Evolutionary conservation across 768 basidiomycete genomes (phyloP).

Genomic region (Boletus pseudopeckii): DNA sequence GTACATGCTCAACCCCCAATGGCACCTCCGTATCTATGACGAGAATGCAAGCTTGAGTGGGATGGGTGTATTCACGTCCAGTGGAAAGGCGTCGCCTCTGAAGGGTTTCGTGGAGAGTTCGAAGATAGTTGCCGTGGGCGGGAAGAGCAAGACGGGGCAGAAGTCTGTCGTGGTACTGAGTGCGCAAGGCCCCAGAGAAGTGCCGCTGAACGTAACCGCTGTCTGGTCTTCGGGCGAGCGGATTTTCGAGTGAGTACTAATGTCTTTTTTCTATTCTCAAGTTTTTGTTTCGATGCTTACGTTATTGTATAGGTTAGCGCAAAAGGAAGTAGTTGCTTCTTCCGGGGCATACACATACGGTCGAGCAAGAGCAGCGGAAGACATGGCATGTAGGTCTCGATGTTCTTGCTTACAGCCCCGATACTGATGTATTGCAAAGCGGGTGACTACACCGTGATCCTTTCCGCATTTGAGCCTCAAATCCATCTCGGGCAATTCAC

Average conservation of each 20-base stretch:
- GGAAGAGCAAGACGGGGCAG: not conserved
- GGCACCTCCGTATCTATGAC: conserved; percentile 58
- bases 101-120: not conserved
- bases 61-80: not conserved
- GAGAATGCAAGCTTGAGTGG: conserved; percentile 12
- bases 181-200: conserved; percentile 56
- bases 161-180: conserved; percentile 45
- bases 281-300: not conserved
- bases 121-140: conserved; percentile 4
- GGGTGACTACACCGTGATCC: conserved; percentile 79
- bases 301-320: conserved; percentile 40
- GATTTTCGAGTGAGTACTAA: conserved; percentile 61
- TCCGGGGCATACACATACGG: conserved; percentile 86
- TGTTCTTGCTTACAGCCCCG: not conserved
- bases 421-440: conserved; percentile 18
- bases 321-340: conserved; percentile 67
- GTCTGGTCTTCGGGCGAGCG: conserved; percentile 77
- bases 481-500: conserved; percentile 62
- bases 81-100: not conserved
- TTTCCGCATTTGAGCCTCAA: conserved; percentile 78
- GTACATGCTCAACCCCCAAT: conserved; percentile 91
- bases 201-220: conserved; percentile 69
- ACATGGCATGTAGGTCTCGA: conserved; percentile 48
- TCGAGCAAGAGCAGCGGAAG: conserved; percentile 50
- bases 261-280: not conserved